Percentiles rank a stretch among this genome's conserved stretches.
phyloP scores from a whole-genome alignment of 164 flowering plant genomes.

The Euptelea pleiosperma region DNA sequence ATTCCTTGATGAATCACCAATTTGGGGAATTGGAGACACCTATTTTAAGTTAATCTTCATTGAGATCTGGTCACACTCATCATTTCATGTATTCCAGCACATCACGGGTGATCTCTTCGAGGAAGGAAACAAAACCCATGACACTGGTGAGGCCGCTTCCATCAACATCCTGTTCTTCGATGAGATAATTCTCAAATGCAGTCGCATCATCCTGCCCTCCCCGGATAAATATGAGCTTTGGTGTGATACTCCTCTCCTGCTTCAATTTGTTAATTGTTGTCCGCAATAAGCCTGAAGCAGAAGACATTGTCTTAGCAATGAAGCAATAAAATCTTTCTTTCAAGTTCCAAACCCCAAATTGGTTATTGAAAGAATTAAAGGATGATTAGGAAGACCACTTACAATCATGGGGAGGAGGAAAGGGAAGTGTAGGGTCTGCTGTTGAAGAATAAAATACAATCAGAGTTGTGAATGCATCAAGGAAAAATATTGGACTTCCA shows the following conservation, averaged over 20 bases:
- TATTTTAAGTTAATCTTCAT: not conserved
- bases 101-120: conserved; percentile 61
- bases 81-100: conserved; percentile 75
- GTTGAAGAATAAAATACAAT: conserved; percentile 92
- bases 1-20: not conserved
- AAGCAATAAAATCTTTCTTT: not conserved
- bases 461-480: conserved; percentile 90
- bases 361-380: not conserved
- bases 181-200: conserved; percentile 80
- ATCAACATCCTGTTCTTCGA: conserved; percentile 93
- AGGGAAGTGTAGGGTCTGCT: conserved; percentile 86
- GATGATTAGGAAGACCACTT: conserved; percentile 28
- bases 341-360: not conserved
- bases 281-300: conserved; percentile 67
- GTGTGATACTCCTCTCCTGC: conserved; percentile 89
- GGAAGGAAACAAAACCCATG: conserved; percentile 91
- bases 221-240: conserved; percentile 73
- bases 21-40: not conserved
- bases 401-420: conserved; percentile 99
- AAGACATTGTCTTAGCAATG: conserved; percentile 4
- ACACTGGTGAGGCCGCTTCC: conserved; percentile 75
- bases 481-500: conserved; percentile 93
- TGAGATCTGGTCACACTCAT: not conserved
- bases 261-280: conserved; percentile 79
- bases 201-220: conserved; percentile 92